A percentile compares a stretch with the other conserved stretches of the same genome.
Evolutionary conservation across 306 rosid genomes (phyloP).

Genomic region (Cucurbita argyrosperma): DNA sequence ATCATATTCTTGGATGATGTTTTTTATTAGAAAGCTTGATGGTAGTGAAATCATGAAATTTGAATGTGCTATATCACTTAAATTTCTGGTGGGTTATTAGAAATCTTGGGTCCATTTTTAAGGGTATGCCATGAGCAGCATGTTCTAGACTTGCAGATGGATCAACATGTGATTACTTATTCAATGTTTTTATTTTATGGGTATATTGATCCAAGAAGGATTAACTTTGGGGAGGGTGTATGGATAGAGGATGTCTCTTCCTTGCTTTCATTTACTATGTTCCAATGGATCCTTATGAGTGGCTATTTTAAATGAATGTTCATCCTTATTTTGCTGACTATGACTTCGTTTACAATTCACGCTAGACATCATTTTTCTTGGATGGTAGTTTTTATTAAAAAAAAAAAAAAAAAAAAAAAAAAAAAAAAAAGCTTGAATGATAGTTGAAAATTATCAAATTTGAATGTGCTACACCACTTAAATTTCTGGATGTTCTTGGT

Average conservation of each 20-base stretch:
- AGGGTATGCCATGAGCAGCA: background rate
- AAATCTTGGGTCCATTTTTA: background rate
- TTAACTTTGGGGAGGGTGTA: background rate
- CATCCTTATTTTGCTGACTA: background rate
- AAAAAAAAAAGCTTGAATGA: background rate
- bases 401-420: no score
- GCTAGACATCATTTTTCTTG: background rate
- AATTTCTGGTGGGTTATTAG: background rate
- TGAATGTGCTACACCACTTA: background rate
- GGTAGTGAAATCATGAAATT: background rate
- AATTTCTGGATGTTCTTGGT: background rate
- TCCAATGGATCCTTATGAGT: background rate
- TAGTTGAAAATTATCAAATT: background rate
- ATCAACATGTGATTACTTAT: conserved; percentile 70
- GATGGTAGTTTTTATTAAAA: background rate
- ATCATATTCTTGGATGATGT: background rate
- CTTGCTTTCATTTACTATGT: background rate
- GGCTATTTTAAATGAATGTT: background rate
- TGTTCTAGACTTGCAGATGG: conserved; percentile 45
- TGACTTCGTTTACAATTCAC: background rate
- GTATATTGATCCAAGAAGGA: background rate
- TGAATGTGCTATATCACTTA: background rate
- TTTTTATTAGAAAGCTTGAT: background rate
- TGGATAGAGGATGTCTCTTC: background rate
- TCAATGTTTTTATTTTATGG: background rate